phyloP scores from a whole-genome alignment of 768 basidiomycete genomes.

The Termitomyces titanicus region DNA sequence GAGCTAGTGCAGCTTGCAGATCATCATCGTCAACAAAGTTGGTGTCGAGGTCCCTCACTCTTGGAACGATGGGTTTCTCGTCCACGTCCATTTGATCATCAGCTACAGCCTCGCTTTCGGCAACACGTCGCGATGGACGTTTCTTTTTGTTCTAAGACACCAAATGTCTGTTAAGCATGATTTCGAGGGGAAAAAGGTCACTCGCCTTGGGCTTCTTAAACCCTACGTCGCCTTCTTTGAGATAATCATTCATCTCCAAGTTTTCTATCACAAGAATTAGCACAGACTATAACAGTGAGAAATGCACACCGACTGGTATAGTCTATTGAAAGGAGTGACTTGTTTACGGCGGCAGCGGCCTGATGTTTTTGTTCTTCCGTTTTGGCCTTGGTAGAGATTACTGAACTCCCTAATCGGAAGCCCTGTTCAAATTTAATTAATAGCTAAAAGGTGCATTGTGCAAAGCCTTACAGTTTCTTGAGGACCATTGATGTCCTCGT shows the following conservation, averaged over 20 bases:
- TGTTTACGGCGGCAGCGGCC: conserved; percentile 65
- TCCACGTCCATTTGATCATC: conserved; percentile 80
- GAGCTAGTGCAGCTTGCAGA: conserved; percentile 87
- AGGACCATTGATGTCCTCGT: conserved; percentile 79
- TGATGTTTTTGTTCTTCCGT: conserved; percentile 47
- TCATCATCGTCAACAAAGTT: conserved; percentile 99
- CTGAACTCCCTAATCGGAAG: conserved; percentile 78
- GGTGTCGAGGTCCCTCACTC: conserved; percentile 69
- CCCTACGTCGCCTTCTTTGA: conserved; percentile 86
- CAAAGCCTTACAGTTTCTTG: conserved; percentile 55
- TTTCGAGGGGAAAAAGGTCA: neutral
- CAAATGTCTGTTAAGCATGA: neutral
- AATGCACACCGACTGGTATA: conserved; percentile 70
- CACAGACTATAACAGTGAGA: neutral
- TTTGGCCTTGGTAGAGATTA: conserved; percentile 34
- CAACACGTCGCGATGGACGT: conserved; percentile 64
- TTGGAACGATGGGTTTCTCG: conserved; percentile 60
- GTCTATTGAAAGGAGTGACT: conserved; percentile 78
- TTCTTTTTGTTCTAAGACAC: conserved; percentile 85
- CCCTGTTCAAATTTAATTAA: conserved; percentile 42
- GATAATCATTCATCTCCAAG: conserved; percentile 79
- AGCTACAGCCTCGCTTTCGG: conserved; percentile 43
- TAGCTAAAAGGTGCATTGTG: neutral
- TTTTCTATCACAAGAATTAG: conserved; percentile 57
- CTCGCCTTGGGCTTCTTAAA: conserved; percentile 93